phyloP scores from a whole-genome alignment of 1,139 yeast genomes.

The Yamadazyma kanchanaburiensis region DNA sequence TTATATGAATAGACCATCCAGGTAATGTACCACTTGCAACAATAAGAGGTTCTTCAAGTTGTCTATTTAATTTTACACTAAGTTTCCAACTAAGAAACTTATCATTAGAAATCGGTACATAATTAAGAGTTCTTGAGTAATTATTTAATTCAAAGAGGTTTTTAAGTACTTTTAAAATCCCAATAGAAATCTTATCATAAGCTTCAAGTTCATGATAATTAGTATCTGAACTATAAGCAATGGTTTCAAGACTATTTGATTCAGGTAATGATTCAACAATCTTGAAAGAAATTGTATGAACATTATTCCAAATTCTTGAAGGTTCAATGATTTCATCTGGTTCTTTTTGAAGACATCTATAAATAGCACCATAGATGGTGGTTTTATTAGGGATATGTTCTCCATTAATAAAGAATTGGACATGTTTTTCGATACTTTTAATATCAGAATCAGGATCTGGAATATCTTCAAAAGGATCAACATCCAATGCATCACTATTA shows the following conservation, averaged over 20 bases:
- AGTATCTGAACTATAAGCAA: constrained; percentile 3
- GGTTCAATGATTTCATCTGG: constrained; percentile 46
- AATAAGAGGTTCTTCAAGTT: constrained; percentile 83
- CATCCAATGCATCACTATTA: constrained; percentile 9
- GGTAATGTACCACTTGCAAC: constrained; percentile 90
- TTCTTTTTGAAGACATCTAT: constrained; percentile 45
- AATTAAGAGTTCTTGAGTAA: constrained; percentile 17
- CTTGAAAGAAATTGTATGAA: constrained; percentile 54
- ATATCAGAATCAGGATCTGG: constrained; percentile 10
- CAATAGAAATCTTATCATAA: constrained; percentile 44
- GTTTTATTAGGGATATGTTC: constrained; percentile 64
- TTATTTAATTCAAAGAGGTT: constrained; percentile 48
- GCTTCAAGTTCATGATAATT: constrained; percentile 22
- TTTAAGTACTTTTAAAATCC: constrained; percentile 55
- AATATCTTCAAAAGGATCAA: constrained; percentile 9
- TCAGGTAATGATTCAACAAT: constrained; percentile 1
- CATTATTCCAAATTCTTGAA: constrained; percentile 50
- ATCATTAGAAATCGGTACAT: constrained; percentile 24
- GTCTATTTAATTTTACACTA: constrained; percentile 83
- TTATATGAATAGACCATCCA: constrained; percentile 74
- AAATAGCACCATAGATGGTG: constrained; percentile 79
- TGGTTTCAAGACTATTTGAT: not conserved
- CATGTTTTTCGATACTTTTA: constrained; percentile 3
- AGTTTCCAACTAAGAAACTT: constrained; percentile 76
- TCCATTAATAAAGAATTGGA: constrained; percentile 54